Percentiles rank a stretch among this genome's conserved stretches.
phyloP scores from a whole-genome alignment of 2,329 filamentous ascomycete species.

The Cordyceps fumosorosea region DNA sequence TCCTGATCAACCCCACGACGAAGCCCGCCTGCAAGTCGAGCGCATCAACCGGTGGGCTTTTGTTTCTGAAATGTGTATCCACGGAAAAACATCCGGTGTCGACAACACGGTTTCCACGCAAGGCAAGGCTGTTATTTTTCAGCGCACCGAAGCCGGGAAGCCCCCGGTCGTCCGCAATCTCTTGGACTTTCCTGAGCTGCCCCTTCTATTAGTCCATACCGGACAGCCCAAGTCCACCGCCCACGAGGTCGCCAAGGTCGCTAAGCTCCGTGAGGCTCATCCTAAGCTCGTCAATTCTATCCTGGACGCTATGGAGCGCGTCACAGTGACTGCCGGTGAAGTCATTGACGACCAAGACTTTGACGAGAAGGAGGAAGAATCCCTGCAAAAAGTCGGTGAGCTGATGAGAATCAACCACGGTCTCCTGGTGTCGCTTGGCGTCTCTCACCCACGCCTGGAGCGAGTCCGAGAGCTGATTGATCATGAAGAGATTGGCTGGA shows the following conservation, averaged over 20 bases:
- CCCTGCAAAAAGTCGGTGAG: conserved; percentile 71
- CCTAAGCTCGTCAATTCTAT: conserved; percentile 74
- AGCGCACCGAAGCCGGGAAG: conserved; percentile 68
- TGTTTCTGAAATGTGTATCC: conserved; percentile 93
- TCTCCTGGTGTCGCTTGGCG: conserved; percentile 80
- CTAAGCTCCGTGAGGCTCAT: conserved; percentile 60
- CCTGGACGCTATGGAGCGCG: conserved; percentile 75
- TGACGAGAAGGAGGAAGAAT: conserved; percentile 55
- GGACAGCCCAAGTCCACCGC: conserved; percentile 80
- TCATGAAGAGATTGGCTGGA: conserved; percentile 86
- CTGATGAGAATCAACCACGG: conserved; percentile 93
- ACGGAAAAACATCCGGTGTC: conserved; percentile 92
- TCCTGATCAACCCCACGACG: conserved; percentile 79
- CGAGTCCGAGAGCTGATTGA: conserved; percentile 87
- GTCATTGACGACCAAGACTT: conserved; percentile 58
- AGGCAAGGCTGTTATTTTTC: conserved; percentile 90
- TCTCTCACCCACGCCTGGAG: conserved; percentile 90
- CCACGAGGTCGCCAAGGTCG: conserved; percentile 81
- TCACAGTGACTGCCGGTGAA: conserved; percentile 50
- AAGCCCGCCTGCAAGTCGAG: conserved; percentile 85
- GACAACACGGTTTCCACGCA: conserved; percentile 95
- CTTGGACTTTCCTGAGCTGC: conserved; percentile 85
- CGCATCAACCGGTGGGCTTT: conserved; percentile 98
- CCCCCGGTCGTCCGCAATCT: conserved; percentile 72
- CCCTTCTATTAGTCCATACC: conserved; percentile 84